Percentiles rank a stretch among this genome's conserved stretches.
phyloP scores from a whole-genome alignment of 2,329 filamentous ascomycete genomes.

The Ramularia collo-cygni region DNA sequence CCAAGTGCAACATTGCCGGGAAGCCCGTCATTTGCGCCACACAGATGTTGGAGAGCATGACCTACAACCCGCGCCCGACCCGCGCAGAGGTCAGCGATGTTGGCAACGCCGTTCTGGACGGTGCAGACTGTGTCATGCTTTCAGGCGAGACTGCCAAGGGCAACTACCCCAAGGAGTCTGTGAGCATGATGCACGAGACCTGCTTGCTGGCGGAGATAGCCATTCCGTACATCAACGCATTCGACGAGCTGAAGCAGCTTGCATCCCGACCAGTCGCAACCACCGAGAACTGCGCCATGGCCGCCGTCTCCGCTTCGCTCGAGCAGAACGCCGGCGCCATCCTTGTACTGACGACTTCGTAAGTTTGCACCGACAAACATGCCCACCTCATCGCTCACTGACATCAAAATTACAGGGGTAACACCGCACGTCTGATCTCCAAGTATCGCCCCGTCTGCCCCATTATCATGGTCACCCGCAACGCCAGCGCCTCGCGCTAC shows the following conservation, averaged over 20 bases:
- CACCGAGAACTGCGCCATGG: constrained; percentile 93
- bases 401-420: constrained; percentile 53
- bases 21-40: constrained; percentile 99
- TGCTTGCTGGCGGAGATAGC: constrained; percentile 95
- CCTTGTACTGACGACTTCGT: constrained; percentile 88
- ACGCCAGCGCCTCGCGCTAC: constrained; percentile 74
- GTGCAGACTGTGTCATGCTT: constrained; percentile 98
- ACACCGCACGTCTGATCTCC: constrained; percentile 88
- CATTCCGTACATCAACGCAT: constrained; percentile 93
- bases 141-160: constrained; percentile 99
- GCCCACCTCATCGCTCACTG: constrained; percentile 74
- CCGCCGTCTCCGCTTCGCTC: constrained; percentile 87
- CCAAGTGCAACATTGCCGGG: constrained; percentile 98
- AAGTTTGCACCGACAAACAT: constrained; percentile 72
- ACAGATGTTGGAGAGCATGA: constrained; percentile 99
- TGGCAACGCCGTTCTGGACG: constrained; percentile 94
- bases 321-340: constrained; percentile 96
- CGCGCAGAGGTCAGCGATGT: constrained; percentile 98
- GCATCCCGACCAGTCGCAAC: constrained; percentile 78
- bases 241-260: constrained; percentile 86
- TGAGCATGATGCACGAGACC: constrained; percentile 96
- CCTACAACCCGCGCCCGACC: constrained; percentile 97
- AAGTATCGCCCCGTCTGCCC: constrained; percentile 99
- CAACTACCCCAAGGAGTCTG: constrained; percentile 83
- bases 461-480: constrained; percentile 98